These are phyloP conservation scores for Sugiyamaella paludigena DNA, from an alignment of 1,139 yeast species.

Conservation along the genomic window DNA sequence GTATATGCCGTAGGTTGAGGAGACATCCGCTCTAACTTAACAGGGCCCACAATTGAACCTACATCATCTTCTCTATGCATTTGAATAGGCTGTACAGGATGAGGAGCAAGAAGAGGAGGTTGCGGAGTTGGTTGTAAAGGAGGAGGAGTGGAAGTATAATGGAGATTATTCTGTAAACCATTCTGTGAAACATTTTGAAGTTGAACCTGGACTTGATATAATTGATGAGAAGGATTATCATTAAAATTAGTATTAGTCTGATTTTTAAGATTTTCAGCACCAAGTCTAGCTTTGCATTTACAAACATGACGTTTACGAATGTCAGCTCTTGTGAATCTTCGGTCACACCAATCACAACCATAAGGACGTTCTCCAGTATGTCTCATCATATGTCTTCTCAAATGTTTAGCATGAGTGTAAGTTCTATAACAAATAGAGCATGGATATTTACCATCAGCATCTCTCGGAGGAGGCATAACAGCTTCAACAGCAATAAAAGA, in stretches of 20 bases:
- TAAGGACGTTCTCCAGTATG: slow-evolving; percentile 36
- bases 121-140: too few species aligned
- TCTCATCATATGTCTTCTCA: slow-evolving; percentile 34
- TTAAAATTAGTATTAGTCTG: not conserved
- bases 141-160: not conserved
- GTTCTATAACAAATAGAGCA: slow-evolving; percentile 32
- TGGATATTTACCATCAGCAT: slow-evolving; percentile 31
- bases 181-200: too few species aligned
- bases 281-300: slow-evolving; percentile 22
- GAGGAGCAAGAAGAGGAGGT: too few species aligned
- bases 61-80: slow-evolving; percentile 7
- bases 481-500: slow-evolving; percentile 12
- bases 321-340: slow-evolving; percentile 32
- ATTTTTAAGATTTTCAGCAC: not conserved
- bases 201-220: too few species aligned
- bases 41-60: not conserved
- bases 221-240: not conserved
- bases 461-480: slow-evolving; percentile 12
- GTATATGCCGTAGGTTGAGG: too few species aligned
- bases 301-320: slow-evolving; percentile 31
- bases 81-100: not conserved
- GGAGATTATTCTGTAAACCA: not conserved
- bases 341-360: slow-evolving; percentile 29
- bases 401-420: slow-evolving; percentile 36
- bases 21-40: too few species aligned